A percentile compares a stretch with the other conserved stretches of the same genome.
These are phyloP conservation scores for Naganishia onofrii DNA, from an alignment of 768 basidiomycete species.

Conservation along the genomic window DNA sequence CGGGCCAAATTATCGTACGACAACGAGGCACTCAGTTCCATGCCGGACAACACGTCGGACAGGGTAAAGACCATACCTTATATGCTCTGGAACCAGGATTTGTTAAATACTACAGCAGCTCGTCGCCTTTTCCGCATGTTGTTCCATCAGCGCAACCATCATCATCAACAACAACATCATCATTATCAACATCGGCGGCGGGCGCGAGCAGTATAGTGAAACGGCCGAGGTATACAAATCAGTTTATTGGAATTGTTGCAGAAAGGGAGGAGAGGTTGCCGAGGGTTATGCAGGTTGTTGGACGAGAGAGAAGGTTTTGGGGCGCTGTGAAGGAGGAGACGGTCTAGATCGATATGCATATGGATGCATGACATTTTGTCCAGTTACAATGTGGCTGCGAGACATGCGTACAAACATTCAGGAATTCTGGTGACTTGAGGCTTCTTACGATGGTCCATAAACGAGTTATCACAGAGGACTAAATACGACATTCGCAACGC, in stretches of 20 bases:
- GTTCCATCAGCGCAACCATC: not conserved
- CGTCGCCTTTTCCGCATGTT: constrained; percentile 37
- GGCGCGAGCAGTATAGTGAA: constrained; percentile 35
- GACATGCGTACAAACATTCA: too few species aligned
- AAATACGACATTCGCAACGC: too few species aligned
- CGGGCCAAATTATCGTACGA: constrained; percentile 93
- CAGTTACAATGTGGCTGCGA: not conserved
- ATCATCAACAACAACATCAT: not conserved
- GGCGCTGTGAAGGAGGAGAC: constrained; percentile 32
- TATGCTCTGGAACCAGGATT: constrained; percentile 86
- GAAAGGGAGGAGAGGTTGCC: constrained; percentile 81
- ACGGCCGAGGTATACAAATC: constrained; percentile 41
- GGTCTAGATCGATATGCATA: constrained; percentile 3
- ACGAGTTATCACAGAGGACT: not conserved
- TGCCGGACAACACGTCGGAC: constrained; percentile 86
- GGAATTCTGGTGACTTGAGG: too few species aligned
- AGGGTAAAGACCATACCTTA: constrained; percentile 91
- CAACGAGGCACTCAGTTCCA: constrained; percentile 92
- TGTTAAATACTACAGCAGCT: constrained; percentile 76
- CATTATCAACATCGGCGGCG: not conserved
- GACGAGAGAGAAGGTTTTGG: constrained; percentile 78
- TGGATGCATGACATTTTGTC: not conserved
- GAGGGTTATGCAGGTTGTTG: constrained; percentile 67
- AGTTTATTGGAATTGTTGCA: constrained; percentile 71
- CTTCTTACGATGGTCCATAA: not conserved